Base-by-base conservation (phyloP, 192 early-diverging fungal genomes). In the Fimicolochytrium jonesii region DNA sequence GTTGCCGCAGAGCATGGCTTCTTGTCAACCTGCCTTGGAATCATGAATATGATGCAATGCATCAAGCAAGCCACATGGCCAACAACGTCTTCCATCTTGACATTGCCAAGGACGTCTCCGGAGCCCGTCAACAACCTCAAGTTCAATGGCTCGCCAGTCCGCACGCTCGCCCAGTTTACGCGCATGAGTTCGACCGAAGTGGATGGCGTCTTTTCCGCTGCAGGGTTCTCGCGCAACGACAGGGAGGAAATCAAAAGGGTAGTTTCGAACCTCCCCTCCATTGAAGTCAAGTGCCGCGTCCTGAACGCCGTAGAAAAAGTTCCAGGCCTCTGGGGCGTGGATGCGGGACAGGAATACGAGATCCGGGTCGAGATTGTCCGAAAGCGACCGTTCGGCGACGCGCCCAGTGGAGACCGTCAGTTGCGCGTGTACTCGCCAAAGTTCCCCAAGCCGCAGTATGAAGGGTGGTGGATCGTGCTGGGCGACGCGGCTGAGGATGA, bases 401-500 rank as follows among this genome's bases (percentile, higher is more conserved):
- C 39, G 43, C 29, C 44, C 0, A 9, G 41, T 5, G 28, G 25
- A 1, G 23, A 33, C 11, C 35, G 50, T 32, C 51, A 58, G n/a
- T 59, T 59, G 10, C 82, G 82, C 18, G 84, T 92, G n/a, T 76
- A 89, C 58, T 80, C 90, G 18, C 92, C 92, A 18, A 68, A 78
- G 56, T 99, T 97, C 65, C 89, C 93, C 17, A 96, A 97, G 65
- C 74, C 83, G 6, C 93, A 97, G 68, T 89, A 87, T 68, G 94
- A 99, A 65, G 87, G 90, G 0, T 99, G 92, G 92, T 99, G 90
- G 90, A 59, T 91, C 3, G 77, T 95, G 6, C 70, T 97, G 6
- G 93, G 87, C 0, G 82, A 93, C 46, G 67, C 66, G 6, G 71
- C 26, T 2, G 67, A 59, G 35, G 80, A 90, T 41, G 87, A 89